These are phyloP conservation scores for Picochlorum sp. DNA, from an alignment of 139 green algal species.

Conservation along the genomic window DNA sequence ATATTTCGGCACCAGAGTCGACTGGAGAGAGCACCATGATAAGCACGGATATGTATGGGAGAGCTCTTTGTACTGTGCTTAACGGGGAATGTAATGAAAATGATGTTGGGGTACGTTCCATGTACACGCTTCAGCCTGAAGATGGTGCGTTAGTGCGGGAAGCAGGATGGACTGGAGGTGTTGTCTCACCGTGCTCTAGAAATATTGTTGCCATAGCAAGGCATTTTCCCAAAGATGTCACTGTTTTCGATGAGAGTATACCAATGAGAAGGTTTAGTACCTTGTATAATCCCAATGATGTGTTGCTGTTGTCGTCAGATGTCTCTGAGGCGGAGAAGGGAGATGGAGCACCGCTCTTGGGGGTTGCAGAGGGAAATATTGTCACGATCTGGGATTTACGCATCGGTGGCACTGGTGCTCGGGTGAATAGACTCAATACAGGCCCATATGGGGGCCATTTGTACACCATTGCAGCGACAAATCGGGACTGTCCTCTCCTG, in stretches of 20 bases:
- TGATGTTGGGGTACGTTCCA: conserved; percentile 3
- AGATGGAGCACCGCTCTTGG: conserved; percentile 15
- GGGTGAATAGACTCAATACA: conserved; percentile 14
- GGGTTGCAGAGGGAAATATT: conserved; percentile 21
- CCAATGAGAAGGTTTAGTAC: conserved; percentile 24
- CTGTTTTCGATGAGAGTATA: conserved; percentile 22
- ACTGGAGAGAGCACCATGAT: conserved; percentile 6
- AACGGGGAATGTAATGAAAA: too few relatives aligned
- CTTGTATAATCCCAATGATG: conserved; percentile 17
- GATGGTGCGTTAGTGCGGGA: conserved; percentile 12
- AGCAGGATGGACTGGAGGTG: conserved; percentile 23
- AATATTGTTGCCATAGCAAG: conserved; percentile 20
- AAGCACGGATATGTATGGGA: conserved; percentile 19
- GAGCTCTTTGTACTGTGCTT: conserved; percentile 2
- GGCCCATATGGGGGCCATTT: conserved; percentile 19
- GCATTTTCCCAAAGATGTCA: conserved; percentile 26
- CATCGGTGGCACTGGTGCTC: conserved; percentile 1
- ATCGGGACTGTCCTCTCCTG: conserved; percentile 9
- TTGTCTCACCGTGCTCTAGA: conserved; percentile 10
- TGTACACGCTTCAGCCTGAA: neutral
- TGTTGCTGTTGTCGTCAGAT: conserved; percentile 24
- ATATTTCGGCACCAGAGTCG: neutral
- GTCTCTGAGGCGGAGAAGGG: neutral
- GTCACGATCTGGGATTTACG: conserved; percentile 30
- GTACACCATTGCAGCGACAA: conserved; percentile 10